Conservation (phyloP, 345 rosid species). For the Geranium rotundifolium region DNA sequence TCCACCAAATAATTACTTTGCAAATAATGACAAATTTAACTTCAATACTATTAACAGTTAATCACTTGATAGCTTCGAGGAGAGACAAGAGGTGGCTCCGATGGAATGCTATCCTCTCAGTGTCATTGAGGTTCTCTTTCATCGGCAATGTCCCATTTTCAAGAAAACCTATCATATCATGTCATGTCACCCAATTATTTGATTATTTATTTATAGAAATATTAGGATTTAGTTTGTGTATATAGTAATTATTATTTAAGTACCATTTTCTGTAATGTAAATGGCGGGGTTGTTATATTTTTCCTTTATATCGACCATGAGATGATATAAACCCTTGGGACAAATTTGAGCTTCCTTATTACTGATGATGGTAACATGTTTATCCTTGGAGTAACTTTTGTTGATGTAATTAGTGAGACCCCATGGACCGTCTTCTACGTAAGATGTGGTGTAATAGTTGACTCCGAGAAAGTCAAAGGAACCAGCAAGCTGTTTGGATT, state of each 20-base stretch:
- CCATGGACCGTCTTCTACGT: too few relatives aligned
- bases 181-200: not conserved
- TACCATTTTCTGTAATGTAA: conserved; percentile 49
- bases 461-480: too few relatives aligned
- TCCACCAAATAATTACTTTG: not conserved
- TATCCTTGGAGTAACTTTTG: too few relatives aligned
- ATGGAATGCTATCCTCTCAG: conserved; percentile 5
- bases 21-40: not conserved
- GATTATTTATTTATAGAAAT: not conserved
- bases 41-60: not conserved
- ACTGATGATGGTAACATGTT: too few relatives aligned
- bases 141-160: conserved; percentile 12
- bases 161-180: not conserved
- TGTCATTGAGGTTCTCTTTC: conserved; percentile 9
- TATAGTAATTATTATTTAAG: not conserved
- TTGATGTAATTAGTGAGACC: too few relatives aligned
- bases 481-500: too few relatives aligned
- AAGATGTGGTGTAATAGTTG: too few relatives aligned
- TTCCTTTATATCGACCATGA: conserved; percentile 26
- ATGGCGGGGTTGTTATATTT: conserved; percentile 29
- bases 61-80: conserved; percentile 12
- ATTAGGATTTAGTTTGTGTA: not conserved
- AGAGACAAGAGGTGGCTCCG: conserved; percentile 10
- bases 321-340: conserved; percentile 35
- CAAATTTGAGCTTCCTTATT: too few relatives aligned